These are phyloP conservation scores for Phyllosticta paracitricarpa DNA, from an alignment of 2,329 filamentous ascomycete genomes.

Conservation along the genomic window DNA sequence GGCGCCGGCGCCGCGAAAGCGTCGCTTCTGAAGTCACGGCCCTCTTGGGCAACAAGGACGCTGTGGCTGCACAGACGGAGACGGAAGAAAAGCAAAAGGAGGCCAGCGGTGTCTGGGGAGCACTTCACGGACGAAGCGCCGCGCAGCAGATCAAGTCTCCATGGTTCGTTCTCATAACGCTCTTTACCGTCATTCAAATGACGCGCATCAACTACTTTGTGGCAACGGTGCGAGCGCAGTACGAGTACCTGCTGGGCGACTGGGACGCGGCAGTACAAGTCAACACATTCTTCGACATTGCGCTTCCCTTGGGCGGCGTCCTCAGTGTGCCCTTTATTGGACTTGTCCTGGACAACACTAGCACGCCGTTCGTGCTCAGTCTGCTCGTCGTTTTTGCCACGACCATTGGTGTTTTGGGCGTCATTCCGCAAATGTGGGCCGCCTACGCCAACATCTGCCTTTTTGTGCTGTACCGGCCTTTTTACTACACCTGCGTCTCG, in stretches of 20 bases:
- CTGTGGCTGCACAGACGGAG: constrained; percentile 50
- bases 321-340: constrained; percentile 83
- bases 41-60: constrained; percentile 57
- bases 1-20: constrained; percentile 49
- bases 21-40: constrained; percentile 62
- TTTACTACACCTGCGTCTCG: constrained; percentile 86
- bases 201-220: constrained; percentile 89
- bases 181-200: constrained; percentile 59
- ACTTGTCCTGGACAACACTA: constrained; percentile 63
- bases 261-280: constrained; percentile 53
- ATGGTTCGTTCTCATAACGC: constrained; percentile 76
- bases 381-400: constrained; percentile 64
- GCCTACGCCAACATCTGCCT: constrained; percentile 68
- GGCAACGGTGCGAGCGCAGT: constrained; percentile 74
- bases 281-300: constrained; percentile 80
- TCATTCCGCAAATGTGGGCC: constrained; percentile 60
- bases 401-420: constrained; percentile 63
- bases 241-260: constrained; percentile 61
- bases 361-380: constrained; percentile 60
- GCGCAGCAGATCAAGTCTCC: constrained; percentile 64
- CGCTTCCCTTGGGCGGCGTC: constrained; percentile 73
- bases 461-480: constrained; percentile 75
- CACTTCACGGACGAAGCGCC: constrained; percentile 64
- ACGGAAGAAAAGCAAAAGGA: constrained; percentile 59
- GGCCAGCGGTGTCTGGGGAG: constrained; percentile 74